Conservation (phyloP, 169 alveolate species). For the Plasmodium falciparum region DNA sequence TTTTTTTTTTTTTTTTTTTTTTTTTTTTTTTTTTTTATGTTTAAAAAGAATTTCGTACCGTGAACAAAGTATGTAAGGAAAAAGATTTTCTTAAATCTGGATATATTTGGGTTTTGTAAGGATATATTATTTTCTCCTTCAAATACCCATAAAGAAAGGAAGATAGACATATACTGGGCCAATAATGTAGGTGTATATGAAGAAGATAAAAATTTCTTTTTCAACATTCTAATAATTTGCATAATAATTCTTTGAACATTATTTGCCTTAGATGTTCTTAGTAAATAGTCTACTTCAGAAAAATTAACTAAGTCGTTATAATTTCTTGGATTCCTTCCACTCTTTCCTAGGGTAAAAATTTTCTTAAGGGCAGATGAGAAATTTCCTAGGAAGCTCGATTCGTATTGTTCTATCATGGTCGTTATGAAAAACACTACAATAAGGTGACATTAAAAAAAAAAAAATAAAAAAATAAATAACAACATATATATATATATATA, state of each 20-base stretch:
- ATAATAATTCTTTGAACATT: constrained; percentile 35
- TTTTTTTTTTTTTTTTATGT: too few relatives aligned
- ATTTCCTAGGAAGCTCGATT: constrained; percentile 34
- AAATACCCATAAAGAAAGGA: constrained; percentile 66
- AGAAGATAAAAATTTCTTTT: constrained; percentile 31
- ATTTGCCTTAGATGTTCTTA: constrained; percentile 15
- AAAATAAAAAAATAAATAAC: background rate
- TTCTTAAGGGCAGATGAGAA: constrained; percentile 35
- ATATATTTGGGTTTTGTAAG: constrained; percentile 20
- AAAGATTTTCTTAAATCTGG: constrained; percentile 43
- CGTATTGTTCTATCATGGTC: constrained; percentile 68
- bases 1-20: background rate
- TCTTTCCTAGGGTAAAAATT: constrained; percentile 39
- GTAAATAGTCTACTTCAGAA: constrained; percentile 39
- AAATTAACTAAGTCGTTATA: constrained; percentile 27
- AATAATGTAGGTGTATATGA: constrained; percentile 50
- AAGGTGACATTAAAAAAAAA: background rate
- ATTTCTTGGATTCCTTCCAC: constrained; percentile 39
- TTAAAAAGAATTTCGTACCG: background rate
- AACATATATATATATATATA: background rate
- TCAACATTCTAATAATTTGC: constrained; percentile 26
- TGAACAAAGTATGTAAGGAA: constrained; percentile 48
- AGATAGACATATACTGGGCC: constrained; percentile 45
- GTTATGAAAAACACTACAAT: constrained; percentile 38
- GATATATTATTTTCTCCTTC: constrained; percentile 24